Evolutionary conservation across 2,329 filamentous ascomycete species (phyloP), one percentile per base, ranked within the genome.

Genomic region (Pleochaeta shiraiana): DNA sequence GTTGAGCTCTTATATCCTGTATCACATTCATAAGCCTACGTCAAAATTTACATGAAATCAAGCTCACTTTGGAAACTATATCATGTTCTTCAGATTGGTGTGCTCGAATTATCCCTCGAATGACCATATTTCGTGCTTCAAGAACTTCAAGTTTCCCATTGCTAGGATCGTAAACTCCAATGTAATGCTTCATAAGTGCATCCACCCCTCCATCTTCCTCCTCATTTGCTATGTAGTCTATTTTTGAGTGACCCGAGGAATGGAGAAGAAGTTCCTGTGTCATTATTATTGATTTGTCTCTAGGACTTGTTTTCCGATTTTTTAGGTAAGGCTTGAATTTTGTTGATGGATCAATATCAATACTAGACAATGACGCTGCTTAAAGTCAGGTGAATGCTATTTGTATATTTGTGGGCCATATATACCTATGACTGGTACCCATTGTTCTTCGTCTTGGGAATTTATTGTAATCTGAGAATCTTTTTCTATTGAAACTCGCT

Each of bases 111-210:
- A 76, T 73, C 14, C 80, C 81, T 47, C 82, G 76, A 24, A 87
- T 75, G 31, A 80, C 76, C 79, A 87, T 82, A 74, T 81, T 85
- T 72, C 82, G 83, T 19, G 82, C 82, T 70, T 84, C 79, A 21
- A 86, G 76, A 37, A 87, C 77, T 68, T 85, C 76, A 53, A 87
- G 72, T 68, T 81, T 76, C 24, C 81, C 81, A 0, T 80, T 83
- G 37, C 77, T 74, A 0, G 82, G 81, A 68, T 87, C 83, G 67
- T 81, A 85, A 4, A 87, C 75, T 19, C 83, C 84, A 31, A 87
- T 74, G 70, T 83, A 87, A 72, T 87, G 83, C 64, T 82, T 84
- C 57, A 84, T 67, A 3, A 80, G 71, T 4, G 75, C 71, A 65
- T 79, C 75, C 14, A 72, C 16, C 0, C 21, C 69, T 30, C 73